A percentile compares a stretch with the other conserved stretches of the same genome.
These are phyloP conservation scores for Catunica adiposa DNA, from an alignment of 2,329 filamentous ascomycete species.

Conservation along the genomic window DNA sequence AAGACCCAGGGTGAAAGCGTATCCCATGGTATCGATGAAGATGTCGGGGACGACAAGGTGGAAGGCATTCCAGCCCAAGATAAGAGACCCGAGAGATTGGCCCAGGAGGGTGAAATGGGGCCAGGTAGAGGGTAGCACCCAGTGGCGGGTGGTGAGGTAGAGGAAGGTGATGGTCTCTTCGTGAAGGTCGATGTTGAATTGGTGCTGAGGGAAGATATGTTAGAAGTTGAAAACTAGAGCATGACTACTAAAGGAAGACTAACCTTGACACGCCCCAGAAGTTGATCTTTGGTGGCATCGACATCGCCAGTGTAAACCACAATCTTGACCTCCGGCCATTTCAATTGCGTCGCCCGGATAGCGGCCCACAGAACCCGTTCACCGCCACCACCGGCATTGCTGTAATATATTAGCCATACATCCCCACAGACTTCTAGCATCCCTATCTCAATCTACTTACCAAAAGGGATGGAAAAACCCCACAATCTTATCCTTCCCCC, in stretches of 20 bases:
- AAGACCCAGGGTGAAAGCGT: constrained; percentile 75
- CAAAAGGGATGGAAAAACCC: constrained; percentile 98
- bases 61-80: constrained; percentile 85
- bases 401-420: constrained; percentile 21
- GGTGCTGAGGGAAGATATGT: constrained; percentile 39
- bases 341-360: constrained; percentile 73
- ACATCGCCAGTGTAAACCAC: constrained; percentile 93
- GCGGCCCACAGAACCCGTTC: constrained; percentile 95
- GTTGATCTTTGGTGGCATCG: constrained; percentile 63
- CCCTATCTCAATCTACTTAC: constrained; percentile 29
- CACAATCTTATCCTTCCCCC: constrained; percentile 56
- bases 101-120: constrained; percentile 83
- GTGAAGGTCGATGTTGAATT: constrained; percentile 86
- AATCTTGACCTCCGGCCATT: constrained; percentile 77
- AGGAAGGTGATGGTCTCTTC: constrained; percentile 71
- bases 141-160: constrained; percentile 75
- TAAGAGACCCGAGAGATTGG: constrained; percentile 77
- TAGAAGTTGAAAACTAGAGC: constrained; percentile 13
- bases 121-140: constrained; percentile 74
- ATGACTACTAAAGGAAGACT: constrained; percentile 12
- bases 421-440: not conserved
- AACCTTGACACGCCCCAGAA: constrained; percentile 62
- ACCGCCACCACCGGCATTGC: constrained; percentile 89
- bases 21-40: constrained; percentile 96
- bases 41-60: constrained; percentile 82